Evolutionary conservation across 2,329 filamentous ascomycete genomes (phyloP).

Genomic region (Pestalotiopsis sp.): DNA sequence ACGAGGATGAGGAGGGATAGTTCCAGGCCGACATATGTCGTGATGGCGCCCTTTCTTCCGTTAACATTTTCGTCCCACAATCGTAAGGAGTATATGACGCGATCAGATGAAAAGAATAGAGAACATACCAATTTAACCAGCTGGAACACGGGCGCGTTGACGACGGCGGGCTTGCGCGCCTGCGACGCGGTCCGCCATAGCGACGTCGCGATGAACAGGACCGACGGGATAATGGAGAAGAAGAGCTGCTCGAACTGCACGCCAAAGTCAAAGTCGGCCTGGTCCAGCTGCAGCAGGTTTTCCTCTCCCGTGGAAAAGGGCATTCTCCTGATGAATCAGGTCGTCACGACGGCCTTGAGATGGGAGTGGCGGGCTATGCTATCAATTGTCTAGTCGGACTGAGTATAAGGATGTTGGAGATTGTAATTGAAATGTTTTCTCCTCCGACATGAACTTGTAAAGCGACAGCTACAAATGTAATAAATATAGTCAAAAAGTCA

Average conservation of each 20-base stretch:
- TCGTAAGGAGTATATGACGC: neutral
- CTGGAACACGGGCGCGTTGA: conserved; percentile 30
- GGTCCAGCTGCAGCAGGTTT: conserved; percentile 22
- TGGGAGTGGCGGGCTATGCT: neutral
- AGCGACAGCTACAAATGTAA: no score
- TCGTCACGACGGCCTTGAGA: neutral
- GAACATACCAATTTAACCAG: conserved; percentile 29
- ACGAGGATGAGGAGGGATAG: conserved; percentile 29
- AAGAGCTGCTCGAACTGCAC: conserved; percentile 36
- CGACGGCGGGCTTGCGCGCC: conserved; percentile 31
- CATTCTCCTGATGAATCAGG: conserved; percentile 15
- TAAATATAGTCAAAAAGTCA: no score
- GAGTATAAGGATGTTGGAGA: no score
- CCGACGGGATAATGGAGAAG: conserved; percentile 32
- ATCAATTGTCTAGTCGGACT: neutral
- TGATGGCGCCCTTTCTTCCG: conserved; percentile 20
- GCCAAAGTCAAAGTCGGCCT: conserved; percentile 28
- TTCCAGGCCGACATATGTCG: conserved; percentile 23
- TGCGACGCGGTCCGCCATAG: conserved; percentile 31
- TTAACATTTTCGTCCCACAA: neutral
- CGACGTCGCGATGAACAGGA: conserved; percentile 30
- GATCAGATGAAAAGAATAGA: neutral
- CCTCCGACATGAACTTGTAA: no score
- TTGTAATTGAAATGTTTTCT: no score
- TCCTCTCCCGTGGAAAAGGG: conserved; percentile 19